phyloP scores from a whole-genome alignment of 169 alveolate genomes.

The Babesia bovis region DNA sequence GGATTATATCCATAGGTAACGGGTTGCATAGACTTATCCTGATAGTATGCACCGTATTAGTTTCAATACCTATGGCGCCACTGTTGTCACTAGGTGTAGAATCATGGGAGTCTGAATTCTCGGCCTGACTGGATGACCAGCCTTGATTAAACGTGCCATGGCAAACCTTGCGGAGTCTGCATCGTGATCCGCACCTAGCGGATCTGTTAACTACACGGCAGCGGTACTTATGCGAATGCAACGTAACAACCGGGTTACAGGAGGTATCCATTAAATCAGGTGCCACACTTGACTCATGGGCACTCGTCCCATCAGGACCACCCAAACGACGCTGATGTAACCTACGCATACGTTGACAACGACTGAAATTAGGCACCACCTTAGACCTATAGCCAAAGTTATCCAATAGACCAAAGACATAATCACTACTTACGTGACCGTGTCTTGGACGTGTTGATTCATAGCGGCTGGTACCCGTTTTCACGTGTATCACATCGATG shows the following conservation, averaged over 20 bases:
- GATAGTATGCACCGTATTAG: neutral
- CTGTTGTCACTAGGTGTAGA: too few species aligned
- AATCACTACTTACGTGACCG: neutral
- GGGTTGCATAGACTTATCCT: conserved; percentile 22
- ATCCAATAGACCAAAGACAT: neutral
- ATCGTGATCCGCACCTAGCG: neutral
- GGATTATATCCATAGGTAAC: conserved; percentile 12
- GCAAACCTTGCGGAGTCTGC: neutral
- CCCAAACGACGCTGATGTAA: too few species aligned
- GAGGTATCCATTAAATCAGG: too few species aligned
- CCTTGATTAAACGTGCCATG: neutral
- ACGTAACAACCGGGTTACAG: too few species aligned
- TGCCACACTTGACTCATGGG: too few species aligned
- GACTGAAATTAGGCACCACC: conserved; percentile 1
- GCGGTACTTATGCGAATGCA: too few species aligned
- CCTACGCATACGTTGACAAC: too few species aligned
- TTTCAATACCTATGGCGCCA: conserved; percentile 7
- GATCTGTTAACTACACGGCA: conserved; percentile 13
- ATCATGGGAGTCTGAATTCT: neutral
- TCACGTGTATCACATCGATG: conserved; percentile 26
- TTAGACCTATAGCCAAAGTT: neutral
- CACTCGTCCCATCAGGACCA: too few species aligned
- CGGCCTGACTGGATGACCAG: too few species aligned
- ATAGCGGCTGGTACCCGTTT: neutral
- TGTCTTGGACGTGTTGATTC: neutral